These are phyloP conservation scores for Oryza longistaminata DNA, from an alignment of 176 grass and related monocot genomes.

Conservation along the genomic window DNA sequence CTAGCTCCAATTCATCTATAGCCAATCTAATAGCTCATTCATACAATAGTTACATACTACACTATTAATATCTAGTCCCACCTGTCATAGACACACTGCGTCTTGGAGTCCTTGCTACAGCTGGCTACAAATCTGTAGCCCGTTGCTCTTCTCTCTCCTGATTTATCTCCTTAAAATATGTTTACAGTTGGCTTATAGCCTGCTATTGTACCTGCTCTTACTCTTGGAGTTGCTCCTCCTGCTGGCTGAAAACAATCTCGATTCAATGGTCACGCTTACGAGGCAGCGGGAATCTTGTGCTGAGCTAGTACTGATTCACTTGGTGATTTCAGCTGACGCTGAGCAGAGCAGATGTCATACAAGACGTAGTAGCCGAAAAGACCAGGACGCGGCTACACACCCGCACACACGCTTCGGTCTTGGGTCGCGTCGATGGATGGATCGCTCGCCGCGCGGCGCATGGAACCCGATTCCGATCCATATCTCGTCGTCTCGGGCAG, in stretches of 20 bases:
- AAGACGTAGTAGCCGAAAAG: neutral
- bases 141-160: no score
- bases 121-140: no score
- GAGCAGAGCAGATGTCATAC: neutral
- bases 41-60: no score
- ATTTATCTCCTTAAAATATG: no score
- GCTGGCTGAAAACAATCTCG: neutral
- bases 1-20: no score
- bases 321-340: neutral
- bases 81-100: no score
- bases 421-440: neutral
- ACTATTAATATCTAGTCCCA: no score
- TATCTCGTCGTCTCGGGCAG: conserved; percentile 11
- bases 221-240: no score
- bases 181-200: no score
- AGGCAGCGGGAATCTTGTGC: neutral
- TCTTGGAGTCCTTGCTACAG: no score
- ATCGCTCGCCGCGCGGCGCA: neutral
- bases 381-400: neutral
- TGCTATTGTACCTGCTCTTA: no score
- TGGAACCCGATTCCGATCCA: conserved; percentile 25
- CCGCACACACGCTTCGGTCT: neutral
- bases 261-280: neutral
- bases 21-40: no score
- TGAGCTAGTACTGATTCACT: neutral